These are phyloP conservation scores for Mycena citricolor DNA, from an alignment of 1,284 basidiomycete genomes.

Conservation along the genomic window DNA sequence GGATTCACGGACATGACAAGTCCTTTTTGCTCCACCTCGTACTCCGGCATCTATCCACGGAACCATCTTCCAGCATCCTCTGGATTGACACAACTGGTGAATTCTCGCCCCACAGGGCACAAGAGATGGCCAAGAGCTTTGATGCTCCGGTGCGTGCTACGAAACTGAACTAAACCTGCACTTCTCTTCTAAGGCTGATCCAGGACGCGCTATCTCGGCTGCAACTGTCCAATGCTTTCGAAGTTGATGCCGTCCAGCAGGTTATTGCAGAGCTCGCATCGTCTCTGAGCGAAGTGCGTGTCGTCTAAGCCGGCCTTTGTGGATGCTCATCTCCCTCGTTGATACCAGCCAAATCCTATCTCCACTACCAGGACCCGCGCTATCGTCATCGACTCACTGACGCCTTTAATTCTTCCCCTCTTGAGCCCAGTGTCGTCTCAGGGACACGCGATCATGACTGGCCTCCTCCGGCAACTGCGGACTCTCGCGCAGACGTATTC, in stretches of 20 bases:
- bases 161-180: constrained; percentile 11
- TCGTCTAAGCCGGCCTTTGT: background rate
- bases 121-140: constrained; percentile 37
- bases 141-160: constrained; percentile 33
- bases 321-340: background rate
- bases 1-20: constrained; percentile 33
- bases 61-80: constrained; percentile 40
- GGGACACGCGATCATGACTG: constrained; percentile 75
- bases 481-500: constrained; percentile 45
- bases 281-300: constrained; percentile 10
- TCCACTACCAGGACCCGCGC: constrained; percentile 34
- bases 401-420: constrained; percentile 62
- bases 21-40: constrained; percentile 57
- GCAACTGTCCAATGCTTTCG: constrained; percentile 56
- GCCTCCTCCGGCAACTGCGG: constrained; percentile 66
- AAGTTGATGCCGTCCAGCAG: constrained; percentile 51
- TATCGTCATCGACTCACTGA: constrained; percentile 66
- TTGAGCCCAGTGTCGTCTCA: constrained; percentile 68
- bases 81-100: constrained; percentile 76
- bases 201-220: constrained; percentile 42
- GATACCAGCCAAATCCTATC: background rate
- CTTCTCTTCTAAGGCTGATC: constrained; percentile 30
- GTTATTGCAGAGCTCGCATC: constrained; percentile 46
- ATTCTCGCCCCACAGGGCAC: constrained; percentile 54
- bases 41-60: constrained; percentile 46